Base-by-base conservation (phyloP, 192 early-diverging fungal genomes). In the Rhizoclosmatium sp. region DNA sequence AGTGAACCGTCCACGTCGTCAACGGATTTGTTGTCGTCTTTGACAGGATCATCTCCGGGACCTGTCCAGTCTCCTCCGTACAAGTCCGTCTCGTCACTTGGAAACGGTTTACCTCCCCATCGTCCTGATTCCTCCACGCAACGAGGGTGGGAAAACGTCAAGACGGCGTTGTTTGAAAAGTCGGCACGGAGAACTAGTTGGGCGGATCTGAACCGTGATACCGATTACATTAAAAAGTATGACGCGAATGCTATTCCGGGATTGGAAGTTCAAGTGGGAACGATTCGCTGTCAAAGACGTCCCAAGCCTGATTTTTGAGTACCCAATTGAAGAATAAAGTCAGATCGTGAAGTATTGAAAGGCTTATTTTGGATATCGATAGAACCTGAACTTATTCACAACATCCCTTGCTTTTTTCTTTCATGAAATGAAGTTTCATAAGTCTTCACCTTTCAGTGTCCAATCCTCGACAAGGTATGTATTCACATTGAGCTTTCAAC, bases 201-300 rank as follows among this genome's bases (percentile, higher is more conserved):
- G 79, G 64, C 62, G 64, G 79, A 80, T 44, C 39, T 80, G 56
- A 80, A 80, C 46, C 51, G 69, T 12, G 71, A 74, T 40, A 64
- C 59, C 1, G 62, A 65, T 44, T 65, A 65, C 40, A 14, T 66
- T 5, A 44, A 58, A 60, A 74, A 69, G 54, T 68, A 75, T 47
- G 79, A 80, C 56, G 51, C 47, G 42, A 68, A 80, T 46, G 71
- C 79, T 9, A 80, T 80, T 60, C 79, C 79, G 2, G 79, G 79
- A 1, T 56, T 80, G 41, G 75, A 76, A 44, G 64, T 76, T 7
- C 60, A 40, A 54, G 51, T 54, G 16, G 51, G 51, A 16, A 54
- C 51, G 51, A 54, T 54, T 16, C 51, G 51, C 51, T 54, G 51
- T 16, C 51, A 54, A 1, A 7, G 51, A 16, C 51, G 51, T 16